Percentiles rank a stretch among this genome's conserved stretches.
phyloP scores from a whole-genome alignment of 2,329 filamentous ascomycete genomes.

The Ophiostoma montium region DNA sequence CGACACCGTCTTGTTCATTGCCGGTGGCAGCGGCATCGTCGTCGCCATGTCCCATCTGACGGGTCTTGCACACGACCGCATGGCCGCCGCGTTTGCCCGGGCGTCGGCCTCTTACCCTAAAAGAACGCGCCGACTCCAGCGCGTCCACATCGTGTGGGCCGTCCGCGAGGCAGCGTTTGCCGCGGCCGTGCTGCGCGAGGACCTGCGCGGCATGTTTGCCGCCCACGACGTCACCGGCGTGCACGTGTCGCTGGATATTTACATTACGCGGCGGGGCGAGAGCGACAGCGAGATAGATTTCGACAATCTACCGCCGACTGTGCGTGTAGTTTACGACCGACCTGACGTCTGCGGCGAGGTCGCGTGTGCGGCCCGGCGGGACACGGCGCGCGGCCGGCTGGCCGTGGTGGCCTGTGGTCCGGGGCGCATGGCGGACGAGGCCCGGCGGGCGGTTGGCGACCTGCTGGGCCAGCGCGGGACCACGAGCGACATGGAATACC shows the following conservation, averaged over 20 bases:
- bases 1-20: slow-evolving; percentile 12
- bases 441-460: slow-evolving; percentile 8
- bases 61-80: slow-evolving; percentile 4
- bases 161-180: slow-evolving; percentile 11
- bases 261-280: slow-evolving; percentile 5
- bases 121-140: background rate
- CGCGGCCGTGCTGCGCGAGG: slow-evolving; percentile 5
- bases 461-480: slow-evolving; percentile 1
- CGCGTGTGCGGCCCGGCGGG: slow-evolving; percentile 13
- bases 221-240: background rate
- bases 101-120: too few species aligned
- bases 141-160: slow-evolving; percentile 13
- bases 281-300: background rate
- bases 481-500: slow-evolving; percentile 9
- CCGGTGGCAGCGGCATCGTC: slow-evolving; percentile 14
- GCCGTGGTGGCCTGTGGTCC: slow-evolving; percentile 14
- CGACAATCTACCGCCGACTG: slow-evolving; percentile 7
- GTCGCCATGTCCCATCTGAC: slow-evolving; percentile 12
- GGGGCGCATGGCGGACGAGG: slow-evolving; percentile 11
- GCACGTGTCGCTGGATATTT: slow-evolving; percentile 8
- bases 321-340: slow-evolving; percentile 12
- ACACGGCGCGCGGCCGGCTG: slow-evolving; percentile 9
- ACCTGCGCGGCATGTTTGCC: slow-evolving; percentile 3
- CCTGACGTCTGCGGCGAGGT: slow-evolving; percentile 19
- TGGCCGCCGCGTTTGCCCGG: background rate